Percentiles rank a stretch among this genome's conserved stretches.
Conservation (phyloP, 345 rosid genomes). For the Bretschneidera sinensis region DNA sequence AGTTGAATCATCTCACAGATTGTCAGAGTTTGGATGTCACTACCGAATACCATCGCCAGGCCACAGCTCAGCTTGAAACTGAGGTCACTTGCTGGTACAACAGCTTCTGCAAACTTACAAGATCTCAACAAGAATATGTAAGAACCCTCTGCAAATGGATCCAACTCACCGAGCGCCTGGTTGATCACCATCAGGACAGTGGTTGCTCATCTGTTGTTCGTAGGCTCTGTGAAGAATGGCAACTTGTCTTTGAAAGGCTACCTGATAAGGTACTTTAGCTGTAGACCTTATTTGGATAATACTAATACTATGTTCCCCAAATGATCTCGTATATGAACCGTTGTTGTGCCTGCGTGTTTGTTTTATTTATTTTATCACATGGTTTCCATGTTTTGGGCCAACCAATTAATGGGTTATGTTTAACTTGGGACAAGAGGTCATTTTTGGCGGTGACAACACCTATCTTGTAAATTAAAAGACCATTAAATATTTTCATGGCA, state of each 20-base stretch:
- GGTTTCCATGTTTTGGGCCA: no score
- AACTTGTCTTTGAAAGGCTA: slow-evolving; percentile 48
- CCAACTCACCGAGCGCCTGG: slow-evolving; percentile 51
- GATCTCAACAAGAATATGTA: slow-evolving; percentile 61
- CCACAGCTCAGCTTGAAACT: slow-evolving; percentile 67
- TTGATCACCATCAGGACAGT: slow-evolving; percentile 45
- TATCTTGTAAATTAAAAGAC: no score
- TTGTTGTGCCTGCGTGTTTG: no score
- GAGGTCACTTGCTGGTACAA: slow-evolving; percentile 70
- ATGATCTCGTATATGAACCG: no score
- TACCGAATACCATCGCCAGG: slow-evolving; percentile 65
- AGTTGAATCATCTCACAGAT: slow-evolving; percentile 54
- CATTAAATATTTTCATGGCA: no score
- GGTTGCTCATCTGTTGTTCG: slow-evolving; percentile 39
- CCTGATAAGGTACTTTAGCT: slow-evolving; percentile 60
- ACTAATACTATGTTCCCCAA: background rate
- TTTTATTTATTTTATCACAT: no score
- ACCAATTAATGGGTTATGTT: background rate
- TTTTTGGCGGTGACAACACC: no score
- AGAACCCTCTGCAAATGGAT: slow-evolving; percentile 66
- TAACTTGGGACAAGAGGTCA: background rate
- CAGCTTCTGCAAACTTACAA: slow-evolving; percentile 69
- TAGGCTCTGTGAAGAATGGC: slow-evolving; percentile 68
- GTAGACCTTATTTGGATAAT: background rate
- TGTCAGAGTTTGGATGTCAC: slow-evolving; percentile 41